Evolutionary conservation across 805 yeast genomes (phyloP).

Genomic region (Ogataea trehalophila): DNA sequence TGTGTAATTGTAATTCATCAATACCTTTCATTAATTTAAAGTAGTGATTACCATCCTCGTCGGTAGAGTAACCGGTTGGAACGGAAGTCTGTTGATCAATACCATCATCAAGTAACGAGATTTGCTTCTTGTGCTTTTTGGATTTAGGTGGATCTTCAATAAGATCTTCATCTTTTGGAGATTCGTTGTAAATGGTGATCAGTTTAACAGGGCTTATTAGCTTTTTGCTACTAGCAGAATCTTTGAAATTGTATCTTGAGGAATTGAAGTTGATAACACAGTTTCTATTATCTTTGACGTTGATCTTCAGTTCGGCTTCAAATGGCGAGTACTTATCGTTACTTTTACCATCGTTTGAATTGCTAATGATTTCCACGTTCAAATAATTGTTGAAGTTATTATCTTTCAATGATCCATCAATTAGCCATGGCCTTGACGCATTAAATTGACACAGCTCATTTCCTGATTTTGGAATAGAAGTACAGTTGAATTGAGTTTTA

Average conservation of each 20-base stretch:
- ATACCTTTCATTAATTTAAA: constrained; percentile 61
- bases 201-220: constrained; percentile 58
- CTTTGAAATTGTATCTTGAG: constrained; percentile 33
- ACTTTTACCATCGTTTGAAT: constrained; percentile 34
- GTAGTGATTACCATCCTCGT: constrained; percentile 30
- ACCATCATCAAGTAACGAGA: not conserved
- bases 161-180: constrained; percentile 7
- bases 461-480: constrained; percentile 35
- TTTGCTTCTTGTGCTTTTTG: not conserved
- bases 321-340: constrained; percentile 52
- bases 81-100: constrained; percentile 4
- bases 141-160: constrained; percentile 1
- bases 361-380: constrained; percentile 44
- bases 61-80: constrained; percentile 44
- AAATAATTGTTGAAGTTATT: constrained; percentile 40
- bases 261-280: constrained; percentile 61
- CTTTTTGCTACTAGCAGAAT: constrained; percentile 26
- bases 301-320: constrained; percentile 55
- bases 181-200: constrained; percentile 43
- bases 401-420: constrained; percentile 33
- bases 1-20: constrained; percentile 58
- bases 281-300: constrained; percentile 55
- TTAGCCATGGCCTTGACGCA: constrained; percentile 43
- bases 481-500: constrained; percentile 32
- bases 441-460: constrained; percentile 49